Base-by-base conservation (phyloP, 2,329 filamentous ascomycete species). In the Magnaporthiopsis rhizophila region DNA sequence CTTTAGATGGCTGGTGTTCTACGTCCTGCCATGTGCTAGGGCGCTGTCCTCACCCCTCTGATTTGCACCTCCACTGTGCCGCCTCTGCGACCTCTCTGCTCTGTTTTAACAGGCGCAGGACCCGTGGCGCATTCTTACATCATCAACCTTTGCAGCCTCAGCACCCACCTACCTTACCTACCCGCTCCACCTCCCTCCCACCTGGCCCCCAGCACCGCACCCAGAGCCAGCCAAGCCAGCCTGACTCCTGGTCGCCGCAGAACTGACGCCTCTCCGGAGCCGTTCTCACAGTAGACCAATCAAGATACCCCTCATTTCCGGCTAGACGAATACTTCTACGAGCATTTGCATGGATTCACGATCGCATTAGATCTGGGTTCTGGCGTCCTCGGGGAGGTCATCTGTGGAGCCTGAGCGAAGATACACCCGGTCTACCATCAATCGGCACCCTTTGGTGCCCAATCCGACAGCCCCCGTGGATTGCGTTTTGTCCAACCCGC, bases 261-360 rank as follows among this genome's bases (percentile, higher is more conserved):
- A 50, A 58, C 62, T 63, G 56, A 63, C 62, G 28, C 38, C 56
- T 26, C 18, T 38, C 30, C 21, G 56, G 24, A 32, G 34, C 28
- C 61, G 15, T n/a, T 59, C 26, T 57, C 34, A 63, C 53, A 59
- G 32, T 63, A 63, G 62, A 63, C 62, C 28, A 50, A 59, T 63
- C 62, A n/a, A 63, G 62, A 63, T 63, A 63, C 62, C 62, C 62
- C 62, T 24, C n/a, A n/a, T 56, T 45, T n/a, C 24, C 53, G 32
- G 36, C 62, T 32, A 59, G 18, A 59, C 13, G 24, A 63, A 30
- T 36, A 59, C 34, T 58, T 63, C 62, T 89, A 58, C 56, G 28
- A 63, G 56, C 62, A 63, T 63, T 59, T 63, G 30, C 24, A 58
- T 63, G 34, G 8, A 50, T 50, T 26, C 57, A 58, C n/a, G 24